Base-by-base conservation (phyloP, 768 basidiomycete genomes). In the Tricholoma sp. region DNA sequence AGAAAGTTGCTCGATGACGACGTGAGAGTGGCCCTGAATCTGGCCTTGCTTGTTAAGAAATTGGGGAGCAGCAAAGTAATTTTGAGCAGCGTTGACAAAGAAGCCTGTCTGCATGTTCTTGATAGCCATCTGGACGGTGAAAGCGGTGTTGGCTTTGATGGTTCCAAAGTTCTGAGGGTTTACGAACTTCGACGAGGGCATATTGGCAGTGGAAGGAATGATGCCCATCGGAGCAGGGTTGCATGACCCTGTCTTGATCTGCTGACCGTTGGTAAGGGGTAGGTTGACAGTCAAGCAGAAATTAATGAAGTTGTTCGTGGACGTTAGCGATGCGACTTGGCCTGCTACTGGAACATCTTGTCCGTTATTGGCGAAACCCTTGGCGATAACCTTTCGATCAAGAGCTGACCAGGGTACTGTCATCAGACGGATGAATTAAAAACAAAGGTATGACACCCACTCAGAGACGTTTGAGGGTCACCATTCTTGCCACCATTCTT, bases 211-310 rank as follows among this genome's bases (percentile, higher is more conserved):
- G 45, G 74, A 72, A n/a, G 73, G 73, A 59, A 84, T 79, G 56
- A 72, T 67, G 61, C 78, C 78, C 67, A 81, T 74, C 41, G 66
- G 66, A 11, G 66, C 62, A 21, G 66, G 66, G 54, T 66, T 66
- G 53, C 66, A 66, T 9, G 66, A 66, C 46, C 66, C 66, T 11
- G 60, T 61, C 14, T 62, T 66, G 32, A 66, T 56, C 53, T 66
- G 75, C 57, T 71, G 59, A 29, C 79, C 80, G 63, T 81, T 79
- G 52, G 87, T 88, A 56, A 86, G 72, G 10, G 84, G 78, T 52
- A 79, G 67, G 52, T 77, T 62, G 4, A 77, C 66, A 6, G 79
- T 74, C 37, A 71, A 61, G 64, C 76, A 79, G 61, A 73, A 75
- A 69, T 78, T 76, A 69, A 80, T 77, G 64, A 77, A 83, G 69